These are phyloP conservation scores for Paxillus involutus DNA, from an alignment of 768 basidiomycete species.

Conservation along the genomic window DNA sequence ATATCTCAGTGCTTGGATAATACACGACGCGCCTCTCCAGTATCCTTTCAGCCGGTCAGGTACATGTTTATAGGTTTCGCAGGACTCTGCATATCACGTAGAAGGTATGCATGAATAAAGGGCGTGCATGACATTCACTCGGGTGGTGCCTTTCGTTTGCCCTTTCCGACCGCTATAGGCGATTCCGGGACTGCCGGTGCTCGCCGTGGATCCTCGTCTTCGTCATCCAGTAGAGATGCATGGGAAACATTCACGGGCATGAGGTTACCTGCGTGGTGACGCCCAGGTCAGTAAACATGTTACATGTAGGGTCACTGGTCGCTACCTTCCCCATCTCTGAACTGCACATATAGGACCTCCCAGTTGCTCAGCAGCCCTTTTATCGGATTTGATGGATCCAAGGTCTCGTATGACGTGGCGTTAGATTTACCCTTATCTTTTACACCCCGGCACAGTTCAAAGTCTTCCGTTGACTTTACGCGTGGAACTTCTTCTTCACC, in stretches of 20 bases:
- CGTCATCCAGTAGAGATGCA: slow-evolving; percentile 61
- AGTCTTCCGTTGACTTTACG: slow-evolving; percentile 43
- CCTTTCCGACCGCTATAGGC: slow-evolving; percentile 37
- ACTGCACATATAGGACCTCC: slow-evolving; percentile 69
- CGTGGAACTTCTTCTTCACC: slow-evolving; percentile 29
- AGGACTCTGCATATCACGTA: not conserved
- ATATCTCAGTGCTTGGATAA: slow-evolving; percentile 7
- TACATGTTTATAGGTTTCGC: not conserved
- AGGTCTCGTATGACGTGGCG: slow-evolving; percentile 47
- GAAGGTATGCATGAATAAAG: not conserved
- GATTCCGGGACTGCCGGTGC: slow-evolving; percentile 30
- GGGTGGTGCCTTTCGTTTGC: slow-evolving; percentile 60
- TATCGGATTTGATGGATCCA: slow-evolving; percentile 43
- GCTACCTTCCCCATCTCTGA: slow-evolving; percentile 63
- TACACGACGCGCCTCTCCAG: slow-evolving; percentile 1
- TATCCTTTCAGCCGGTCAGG: no score
- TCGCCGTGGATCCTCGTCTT: slow-evolving; percentile 45
- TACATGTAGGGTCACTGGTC: slow-evolving; percentile 5
- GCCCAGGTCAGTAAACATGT: not conserved
- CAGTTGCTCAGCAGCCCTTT: slow-evolving; percentile 58
- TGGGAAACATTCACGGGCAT: slow-evolving; percentile 58
- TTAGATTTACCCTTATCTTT: slow-evolving; percentile 51
- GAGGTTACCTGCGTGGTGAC: slow-evolving; percentile 47
- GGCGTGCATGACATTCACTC: slow-evolving; percentile 14
- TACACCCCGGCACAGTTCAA: slow-evolving; percentile 60